Base-by-base conservation (phyloP, 1,139 yeast species). In the Eremothecium sinecaudum region DNA sequence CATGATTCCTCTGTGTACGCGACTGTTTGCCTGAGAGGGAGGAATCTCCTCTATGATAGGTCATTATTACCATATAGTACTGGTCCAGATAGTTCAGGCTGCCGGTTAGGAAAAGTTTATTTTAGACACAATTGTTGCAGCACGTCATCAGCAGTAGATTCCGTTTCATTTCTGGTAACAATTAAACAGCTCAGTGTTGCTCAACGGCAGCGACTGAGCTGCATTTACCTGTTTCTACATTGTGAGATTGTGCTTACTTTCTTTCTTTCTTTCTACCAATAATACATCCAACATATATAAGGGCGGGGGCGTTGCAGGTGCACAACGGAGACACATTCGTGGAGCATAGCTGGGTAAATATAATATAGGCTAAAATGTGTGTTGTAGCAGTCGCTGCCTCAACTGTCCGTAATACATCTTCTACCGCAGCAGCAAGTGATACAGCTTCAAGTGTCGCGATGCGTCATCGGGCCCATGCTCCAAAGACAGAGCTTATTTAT, bases 151-250 rank as follows among this genome's bases (percentile, higher is more conserved):
- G n/a, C 30, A 9, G 25, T 12, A 8, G 7, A 23, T 27, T 27
- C 30, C 30, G 30, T 27, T 27, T 27, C 21, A 27, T 27, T 18
- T 27, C 30, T 27, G 7, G 11, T 11, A 27, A 14, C 19, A 27
- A 27, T 27, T 21, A 27, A 5, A 16, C 7, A 12, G 25, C 14
- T n/a, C 9, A 21, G 21, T 27, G 9, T 26, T 27, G 11, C 19
- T 12, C 21, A 27, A 27, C 30, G 30, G 30, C 19, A 18, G 30
- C 21, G 30, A 27, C 30, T 16, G 21, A 18, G 20, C 21, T 17
- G 30, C 30, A 27, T 27, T 27, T 27, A 27, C 30, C 30, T 27
- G 30, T 27, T n/a, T n/a, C n/a, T n/a, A n/a, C n/a, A n/a, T n/a
- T n/a, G n/a, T n/a, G n/a, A n/a, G n/a, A n/a, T n/a, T n/a, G n/a